A percentile compares a stretch with the other conserved stretches of the same genome.
phyloP scores from a whole-genome alignment of 768 basidiomycete genomes.

The Pleurotus eryngii region DNA sequence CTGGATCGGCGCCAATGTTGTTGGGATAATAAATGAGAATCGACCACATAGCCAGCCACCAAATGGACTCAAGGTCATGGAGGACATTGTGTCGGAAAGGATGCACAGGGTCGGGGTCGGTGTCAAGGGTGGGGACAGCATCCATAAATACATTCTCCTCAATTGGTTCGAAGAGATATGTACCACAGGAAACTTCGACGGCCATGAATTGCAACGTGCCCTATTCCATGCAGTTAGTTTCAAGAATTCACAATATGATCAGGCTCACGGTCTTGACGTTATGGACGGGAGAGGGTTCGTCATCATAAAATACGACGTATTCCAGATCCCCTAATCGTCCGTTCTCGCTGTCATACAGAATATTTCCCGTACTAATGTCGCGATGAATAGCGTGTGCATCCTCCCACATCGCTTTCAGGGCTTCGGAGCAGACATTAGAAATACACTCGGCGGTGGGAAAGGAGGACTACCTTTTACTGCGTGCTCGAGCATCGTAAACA shows the following conservation, averaged over 20 bases:
- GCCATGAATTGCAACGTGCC: conserved; percentile 16
- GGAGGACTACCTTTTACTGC: conserved; percentile 4
- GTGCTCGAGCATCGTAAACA: not conserved
- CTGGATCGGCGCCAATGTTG: not conserved
- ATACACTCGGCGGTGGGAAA: not conserved
- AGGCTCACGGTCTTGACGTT: conserved; percentile 7
- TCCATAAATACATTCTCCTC: too few species aligned
- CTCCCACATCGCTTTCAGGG: conserved; percentile 5
- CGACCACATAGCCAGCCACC: conserved; percentile 11
- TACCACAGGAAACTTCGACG: not conserved
- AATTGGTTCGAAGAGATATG: too few species aligned
- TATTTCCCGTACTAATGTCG: conserved; percentile 15
- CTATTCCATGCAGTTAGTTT: not conserved
- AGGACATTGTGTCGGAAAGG: conserved; percentile 9
- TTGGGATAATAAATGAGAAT: not conserved
- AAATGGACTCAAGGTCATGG: conserved; percentile 15
- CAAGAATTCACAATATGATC: not conserved
- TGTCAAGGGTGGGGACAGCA: too few species aligned
- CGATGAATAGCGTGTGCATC: conserved; percentile 11
- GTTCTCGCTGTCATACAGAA: not conserved
- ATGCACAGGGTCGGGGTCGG: too few species aligned
- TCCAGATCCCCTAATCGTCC: conserved; percentile 13
- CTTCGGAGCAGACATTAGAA: conserved; percentile 1
- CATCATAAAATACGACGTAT: conserved; percentile 1
- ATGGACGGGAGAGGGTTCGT: not conserved